Evolutionary conservation across 768 basidiomycete species (phyloP), one percentile per base, ranked within the genome.

Genomic region (Rhizopogon roseolus): DNA sequence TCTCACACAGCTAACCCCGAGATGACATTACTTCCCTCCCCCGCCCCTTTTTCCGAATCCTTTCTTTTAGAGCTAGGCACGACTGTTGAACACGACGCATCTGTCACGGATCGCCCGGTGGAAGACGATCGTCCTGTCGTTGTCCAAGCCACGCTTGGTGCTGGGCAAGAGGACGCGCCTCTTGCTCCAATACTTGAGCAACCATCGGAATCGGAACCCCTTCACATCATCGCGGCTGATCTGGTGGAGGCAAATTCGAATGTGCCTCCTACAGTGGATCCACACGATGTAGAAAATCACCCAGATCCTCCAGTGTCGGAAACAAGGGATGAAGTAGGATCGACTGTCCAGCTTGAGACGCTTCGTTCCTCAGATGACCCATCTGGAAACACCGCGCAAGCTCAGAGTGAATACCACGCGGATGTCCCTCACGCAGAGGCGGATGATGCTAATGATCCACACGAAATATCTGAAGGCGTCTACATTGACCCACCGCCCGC

Each of bases 401-500:
- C 39, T 48, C 13, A 40, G 42, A 57, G 56, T 63, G 67, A 69
- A 62, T 57, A 50, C n/a, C 54, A 53, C 50, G 59, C 14, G 5
- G 34, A 36, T 14, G 22, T 14, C 46, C 14, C 14, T 16, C 46
- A 36, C 1, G 46, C 22, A 36, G 46, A 25, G 34, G 22, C 9
- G 36, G 34, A 48, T 14, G 17, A 36, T 41, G 38, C 41, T 1
- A 46, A 41, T 49, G 76, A 84, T 65, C 79, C 78, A n/a, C 80
- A 81, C 63, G 77, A 81, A 66, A 79, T 82, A 50, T 82, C 79
- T 25, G 81, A 82, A 62, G 87, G 81, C 28, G 82, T 86, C 43
- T 88, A 83, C 65, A 86, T 87, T 49, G 87, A 88, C 55, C 84
- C 85, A 28, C 88, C 88, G 27, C 88, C 88, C 11, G 76, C 85